Base-by-base conservation (phyloP, 257 asterid genomes). In the Primulina eburnea region DNA sequence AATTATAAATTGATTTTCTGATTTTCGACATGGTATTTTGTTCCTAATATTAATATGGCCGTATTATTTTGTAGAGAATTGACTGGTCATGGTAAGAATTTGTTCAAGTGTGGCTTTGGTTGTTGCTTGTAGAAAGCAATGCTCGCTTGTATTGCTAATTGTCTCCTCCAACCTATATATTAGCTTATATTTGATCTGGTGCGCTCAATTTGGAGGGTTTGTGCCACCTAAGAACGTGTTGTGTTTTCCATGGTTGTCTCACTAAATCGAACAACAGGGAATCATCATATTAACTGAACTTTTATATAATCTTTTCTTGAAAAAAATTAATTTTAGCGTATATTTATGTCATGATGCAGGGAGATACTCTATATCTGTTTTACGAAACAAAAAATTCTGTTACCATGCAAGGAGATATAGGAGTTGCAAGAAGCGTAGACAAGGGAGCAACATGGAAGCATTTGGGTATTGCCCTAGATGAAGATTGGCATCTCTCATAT, bases 401-500 rank as follows among this genome's bases (percentile, higher is more conserved):
- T 50, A 88, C 97, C 30, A 82, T 77, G 92, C 97, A 89, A 86
- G 99, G 99, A 65, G 99, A 94, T 76, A 94, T 91, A 59, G 99
- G 93, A 71, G 99, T 91, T 76, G 85, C 99, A 53, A 81, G 75
- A 73, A 94, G 97, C 75, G 37, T 70, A 18, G 99, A 94, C 73
- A 77, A 86, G 62, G 99, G 97, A 72, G 96, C 86, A 14, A 89
- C 96, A 2, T 94, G 99, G 99, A 83, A 89, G 78, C 97, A 82
- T 74, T 74, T 94, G 81, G 99, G 99, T 8, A 80, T 86, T 47
- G 96, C 96, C 63, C 87, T 94, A 16, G 96, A 94, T 67, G 97
- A 91, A 76, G 92, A 85, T 73, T 94, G 99, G 97, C 99, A 94
- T 85, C 97, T 94, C 37, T 94, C 99, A 20, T 91, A 83, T 84